A percentile compares a stretch with the other conserved stretches of the same genome.
These are phyloP conservation scores for Abelmoschus esculentus DNA, from an alignment of 345 rosid genomes.

Conservation along the genomic window DNA sequence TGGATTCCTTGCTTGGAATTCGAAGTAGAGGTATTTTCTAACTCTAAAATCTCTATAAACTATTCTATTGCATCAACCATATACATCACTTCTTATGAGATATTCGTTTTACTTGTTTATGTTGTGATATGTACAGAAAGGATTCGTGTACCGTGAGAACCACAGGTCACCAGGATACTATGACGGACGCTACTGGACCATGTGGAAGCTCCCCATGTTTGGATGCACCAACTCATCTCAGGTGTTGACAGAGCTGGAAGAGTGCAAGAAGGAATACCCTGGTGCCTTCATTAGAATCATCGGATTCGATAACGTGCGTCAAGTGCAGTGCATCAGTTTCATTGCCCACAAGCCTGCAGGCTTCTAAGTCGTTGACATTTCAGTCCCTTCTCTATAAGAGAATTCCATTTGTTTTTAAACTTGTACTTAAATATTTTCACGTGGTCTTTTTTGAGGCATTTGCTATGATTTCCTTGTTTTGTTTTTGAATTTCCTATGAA, in stretches of 20 bases:
- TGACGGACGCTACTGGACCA: slow-evolving; percentile 49
- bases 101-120: background rate
- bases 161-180: slow-evolving; percentile 29
- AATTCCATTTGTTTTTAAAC: background rate
- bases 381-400: background rate
- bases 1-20: slow-evolving; percentile 36
- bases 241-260: slow-evolving; percentile 36
- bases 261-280: slow-evolving; percentile 30
- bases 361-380: background rate
- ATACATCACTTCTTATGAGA: background rate
- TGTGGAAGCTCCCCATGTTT: slow-evolving; percentile 54
- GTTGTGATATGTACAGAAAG: slow-evolving; percentile 13
- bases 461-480: background rate
- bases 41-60: background rate
- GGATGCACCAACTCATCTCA: slow-evolving; percentile 38
- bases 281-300: slow-evolving; percentile 20
- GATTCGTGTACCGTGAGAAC: slow-evolving; percentile 34
- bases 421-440: background rate
- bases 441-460: background rate
- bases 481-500: background rate
- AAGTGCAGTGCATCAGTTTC: slow-evolving; percentile 51
- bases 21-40: slow-evolving; percentile 27
- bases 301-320: slow-evolving; percentile 41
- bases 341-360: slow-evolving; percentile 20
- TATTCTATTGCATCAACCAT: background rate